phyloP scores from a whole-genome alignment of 495 filamentous ascomycete species.

The Penicillium ochrochloron region DNA sequence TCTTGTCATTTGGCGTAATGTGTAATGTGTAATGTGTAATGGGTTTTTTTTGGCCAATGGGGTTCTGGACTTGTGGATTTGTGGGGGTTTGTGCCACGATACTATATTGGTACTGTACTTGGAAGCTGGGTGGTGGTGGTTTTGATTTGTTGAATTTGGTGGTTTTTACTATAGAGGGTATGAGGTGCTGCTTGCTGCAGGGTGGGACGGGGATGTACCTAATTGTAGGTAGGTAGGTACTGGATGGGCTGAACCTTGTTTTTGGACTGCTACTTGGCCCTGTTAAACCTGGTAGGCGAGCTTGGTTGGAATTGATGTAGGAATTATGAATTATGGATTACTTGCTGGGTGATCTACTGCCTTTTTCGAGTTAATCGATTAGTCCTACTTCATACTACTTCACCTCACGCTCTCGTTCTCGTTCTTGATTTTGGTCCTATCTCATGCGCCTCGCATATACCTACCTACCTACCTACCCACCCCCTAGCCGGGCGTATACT shows the following conservation, averaged over 20 bases:
- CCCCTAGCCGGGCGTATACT: not conserved
- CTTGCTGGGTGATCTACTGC: not conserved
- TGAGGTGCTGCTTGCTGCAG: too few species aligned
- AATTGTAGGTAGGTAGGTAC: too few species aligned
- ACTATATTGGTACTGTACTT: not conserved
- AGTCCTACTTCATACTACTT: too few species aligned
- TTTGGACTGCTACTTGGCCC: not conserved
- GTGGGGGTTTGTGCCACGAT: not conserved
- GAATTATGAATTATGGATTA: not conserved
- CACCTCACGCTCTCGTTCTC: not conserved
- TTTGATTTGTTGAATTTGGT: not conserved
- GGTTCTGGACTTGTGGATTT: too few species aligned
- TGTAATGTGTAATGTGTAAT: not conserved
- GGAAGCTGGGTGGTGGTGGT: not conserved
- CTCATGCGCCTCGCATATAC: not conserved
- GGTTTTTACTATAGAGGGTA: too few species aligned
- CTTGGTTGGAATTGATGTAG: not conserved
- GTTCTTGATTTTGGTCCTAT: not conserved
- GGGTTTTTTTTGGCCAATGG: too few species aligned
- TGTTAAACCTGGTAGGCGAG: not conserved
- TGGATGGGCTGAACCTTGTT: not conserved
- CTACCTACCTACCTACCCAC: too few species aligned
- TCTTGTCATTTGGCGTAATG: not conserved
- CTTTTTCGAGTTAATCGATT: not conserved
- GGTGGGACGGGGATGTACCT: too few species aligned